Evolutionary conservation across 495 filamentous ascomycete genomes (phyloP).

Genomic region (Xylaria bambusicola): DNA sequence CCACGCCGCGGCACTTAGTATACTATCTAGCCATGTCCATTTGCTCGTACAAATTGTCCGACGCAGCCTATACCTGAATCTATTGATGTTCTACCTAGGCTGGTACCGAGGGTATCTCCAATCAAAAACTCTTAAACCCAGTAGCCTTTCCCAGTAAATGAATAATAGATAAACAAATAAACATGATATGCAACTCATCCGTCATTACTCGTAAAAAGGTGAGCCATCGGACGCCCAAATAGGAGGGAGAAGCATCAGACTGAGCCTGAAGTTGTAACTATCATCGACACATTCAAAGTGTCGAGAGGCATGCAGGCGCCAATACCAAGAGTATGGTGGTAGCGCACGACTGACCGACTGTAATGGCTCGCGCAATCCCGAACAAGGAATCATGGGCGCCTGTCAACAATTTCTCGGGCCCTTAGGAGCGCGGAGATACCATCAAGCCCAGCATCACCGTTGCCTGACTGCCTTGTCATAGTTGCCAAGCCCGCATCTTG

Average conservation of each 20-base stretch:
- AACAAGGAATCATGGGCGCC: constrained; percentile 34
- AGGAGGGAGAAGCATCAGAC: background rate
- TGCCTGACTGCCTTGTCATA: constrained; percentile 12
- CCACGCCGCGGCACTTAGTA: background rate
- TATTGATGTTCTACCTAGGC: constrained; percentile 7
- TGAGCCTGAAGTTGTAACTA: no score
- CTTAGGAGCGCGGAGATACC: constrained; percentile 56
- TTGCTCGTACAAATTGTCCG: background rate
- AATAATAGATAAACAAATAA: background rate
- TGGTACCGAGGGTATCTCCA: constrained; percentile 13
- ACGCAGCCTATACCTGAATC: background rate
- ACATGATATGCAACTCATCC: constrained; percentile 3
- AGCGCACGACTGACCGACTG: no score
- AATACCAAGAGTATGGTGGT: no score
- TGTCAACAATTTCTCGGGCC: constrained; percentile 57
- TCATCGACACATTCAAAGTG: no score
- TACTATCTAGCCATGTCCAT: background rate
- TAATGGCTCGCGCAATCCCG: no score
- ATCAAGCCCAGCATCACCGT: constrained; percentile 35
- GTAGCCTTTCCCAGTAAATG: background rate
- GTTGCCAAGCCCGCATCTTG: background rate
- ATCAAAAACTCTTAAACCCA: constrained; percentile 12
- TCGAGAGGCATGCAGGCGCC: no score
- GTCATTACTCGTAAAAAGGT: background rate
- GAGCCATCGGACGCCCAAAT: background rate